A percentile compares a stretch with the other conserved stretches of the same genome.
Evolutionary conservation across 2,329 filamentous ascomycete genomes (phyloP).

Genomic region (Phoma sp.): DNA sequence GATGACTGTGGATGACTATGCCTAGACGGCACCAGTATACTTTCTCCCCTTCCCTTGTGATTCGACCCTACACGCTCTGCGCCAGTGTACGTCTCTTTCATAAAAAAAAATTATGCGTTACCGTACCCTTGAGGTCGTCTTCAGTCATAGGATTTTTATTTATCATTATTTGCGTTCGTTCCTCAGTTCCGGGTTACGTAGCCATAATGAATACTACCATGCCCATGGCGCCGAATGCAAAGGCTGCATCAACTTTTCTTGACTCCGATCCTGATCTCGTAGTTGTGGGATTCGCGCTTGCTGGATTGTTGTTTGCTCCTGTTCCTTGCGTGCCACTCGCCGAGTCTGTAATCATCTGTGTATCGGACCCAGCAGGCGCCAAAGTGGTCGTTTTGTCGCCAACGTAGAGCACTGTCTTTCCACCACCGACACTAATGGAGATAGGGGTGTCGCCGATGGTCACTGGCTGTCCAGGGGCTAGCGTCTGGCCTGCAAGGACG

Average conservation of each 20-base stretch:
- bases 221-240: not conserved
- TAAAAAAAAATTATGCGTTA: no score
- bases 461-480: constrained; percentile 25
- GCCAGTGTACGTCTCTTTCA: not conserved
- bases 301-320: not conserved
- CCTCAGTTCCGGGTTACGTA: not conserved
- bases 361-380: not conserved
- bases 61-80: not conserved
- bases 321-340: not conserved
- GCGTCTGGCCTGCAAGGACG: constrained; percentile 29
- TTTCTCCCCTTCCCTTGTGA: not conserved
- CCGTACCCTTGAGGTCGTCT: not conserved
- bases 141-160: no score
- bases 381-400: constrained; percentile 27
- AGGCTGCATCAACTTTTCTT: not conserved
- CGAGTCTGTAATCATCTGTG: not conserved
- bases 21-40: not conserved
- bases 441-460: constrained; percentile 23
- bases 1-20: constrained; percentile 1
- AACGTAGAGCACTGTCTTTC: constrained; percentile 23
- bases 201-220: not conserved
- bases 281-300: not conserved
- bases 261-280: not conserved
- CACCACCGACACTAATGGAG: constrained; percentile 16
- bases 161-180: no score